These are phyloP conservation scores for Gnaphalium uliginosum DNA, from an alignment of 129 eudicot species.

Conservation along the genomic window DNA sequence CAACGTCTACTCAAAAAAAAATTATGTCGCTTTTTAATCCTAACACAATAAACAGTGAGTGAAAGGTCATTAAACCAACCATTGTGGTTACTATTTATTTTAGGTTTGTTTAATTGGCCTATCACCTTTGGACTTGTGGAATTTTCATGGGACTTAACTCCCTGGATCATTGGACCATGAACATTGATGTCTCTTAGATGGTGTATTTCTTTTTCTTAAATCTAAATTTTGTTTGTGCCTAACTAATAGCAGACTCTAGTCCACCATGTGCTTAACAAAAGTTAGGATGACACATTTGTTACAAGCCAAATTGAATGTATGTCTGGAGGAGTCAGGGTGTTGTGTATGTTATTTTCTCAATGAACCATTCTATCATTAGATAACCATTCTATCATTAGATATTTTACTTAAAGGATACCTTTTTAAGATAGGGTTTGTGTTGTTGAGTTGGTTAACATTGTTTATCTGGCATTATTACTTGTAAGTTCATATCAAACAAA, in stretches of 20 bases:
- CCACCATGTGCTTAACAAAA: not conserved
- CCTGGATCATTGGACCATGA: not conserved
- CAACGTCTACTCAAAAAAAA: no score
- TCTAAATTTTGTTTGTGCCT: not conserved
- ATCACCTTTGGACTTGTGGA: not conserved
- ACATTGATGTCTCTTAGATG: not conserved
- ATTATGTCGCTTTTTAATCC: not conserved
- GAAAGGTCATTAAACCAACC: not conserved
- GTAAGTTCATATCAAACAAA: not conserved
- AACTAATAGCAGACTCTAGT: not conserved
- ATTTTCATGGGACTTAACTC: not conserved
- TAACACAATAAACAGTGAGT: not conserved
- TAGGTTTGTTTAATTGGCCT: not conserved
- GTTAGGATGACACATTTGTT: not conserved
- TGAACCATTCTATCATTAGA: not conserved
- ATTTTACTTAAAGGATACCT: not conserved
- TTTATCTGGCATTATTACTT: not conserved
- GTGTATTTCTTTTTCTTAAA: conserved; percentile 14
- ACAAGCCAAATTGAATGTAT: not conserved
- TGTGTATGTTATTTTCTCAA: not conserved
- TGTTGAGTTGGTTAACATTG: not conserved
- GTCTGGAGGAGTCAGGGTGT: not conserved
- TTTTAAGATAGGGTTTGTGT: not conserved
- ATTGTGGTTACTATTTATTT: not conserved
- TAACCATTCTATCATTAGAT: no score